A percentile compares a stretch with the other conserved stretches of the same genome.
Conservation (phyloP, 139 green algal species). For the Asterochloris erici region DNA sequence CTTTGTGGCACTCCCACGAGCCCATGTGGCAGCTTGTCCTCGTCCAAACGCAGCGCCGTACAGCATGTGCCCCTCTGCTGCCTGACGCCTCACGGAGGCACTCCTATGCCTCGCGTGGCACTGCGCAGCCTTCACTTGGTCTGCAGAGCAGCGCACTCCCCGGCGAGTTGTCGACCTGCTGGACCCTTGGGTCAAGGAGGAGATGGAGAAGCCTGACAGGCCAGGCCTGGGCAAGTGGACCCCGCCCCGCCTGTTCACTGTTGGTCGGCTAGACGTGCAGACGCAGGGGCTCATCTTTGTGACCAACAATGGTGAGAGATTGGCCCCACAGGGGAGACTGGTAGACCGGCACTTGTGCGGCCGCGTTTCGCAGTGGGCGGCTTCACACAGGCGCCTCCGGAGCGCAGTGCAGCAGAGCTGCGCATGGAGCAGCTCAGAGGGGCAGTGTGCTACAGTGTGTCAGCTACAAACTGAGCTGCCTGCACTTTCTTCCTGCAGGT, state of each 20-base stretch:
- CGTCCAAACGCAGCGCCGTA: no score
- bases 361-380: neutral
- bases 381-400: neutral
- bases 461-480: neutral
- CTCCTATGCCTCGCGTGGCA: no score
- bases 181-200: neutral
- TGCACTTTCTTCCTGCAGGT: constrained; percentile 28
- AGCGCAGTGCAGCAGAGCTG: neutral
- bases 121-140: no score
- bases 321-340: neutral
- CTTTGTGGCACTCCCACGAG: no score
- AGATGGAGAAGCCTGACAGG: neutral
- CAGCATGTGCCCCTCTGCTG: no score
- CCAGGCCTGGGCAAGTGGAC: neutral
- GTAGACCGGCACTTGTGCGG: neutral
- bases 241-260: constrained; percentile 88
- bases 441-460: neutral
- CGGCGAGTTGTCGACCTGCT: constrained; percentile 39
- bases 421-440: neutral
- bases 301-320: constrained; percentile 87
- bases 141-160: neutral
- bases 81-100: no score
- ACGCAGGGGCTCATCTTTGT: constrained; percentile 90
- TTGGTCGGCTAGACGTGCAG: constrained; percentile 88
- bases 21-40: no score